Percentiles rank a stretch among this genome's conserved stretches.
Conservation (phyloP, 805 yeast species). For the Saccharomycopsis microspora region DNA sequence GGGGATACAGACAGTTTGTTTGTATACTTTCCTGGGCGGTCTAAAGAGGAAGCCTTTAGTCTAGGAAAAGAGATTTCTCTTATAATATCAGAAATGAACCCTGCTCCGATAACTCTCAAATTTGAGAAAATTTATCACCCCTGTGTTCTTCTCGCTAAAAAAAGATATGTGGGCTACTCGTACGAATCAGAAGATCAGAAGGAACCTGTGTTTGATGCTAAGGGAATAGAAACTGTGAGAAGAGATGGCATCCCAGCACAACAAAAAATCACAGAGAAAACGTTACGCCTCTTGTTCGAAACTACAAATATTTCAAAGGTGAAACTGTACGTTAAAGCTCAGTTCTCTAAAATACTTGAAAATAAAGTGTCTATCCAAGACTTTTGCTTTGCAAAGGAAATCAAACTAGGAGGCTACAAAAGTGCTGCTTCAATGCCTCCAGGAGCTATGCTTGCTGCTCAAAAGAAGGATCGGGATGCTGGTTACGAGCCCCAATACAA, state of each 20-base stretch:
- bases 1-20: slow-evolving; percentile 96
- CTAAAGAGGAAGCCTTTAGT: slow-evolving; percentile 63
- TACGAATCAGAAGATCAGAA: slow-evolving; percentile 41
- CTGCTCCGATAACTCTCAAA: slow-evolving; percentile 72
- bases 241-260: slow-evolving; percentile 94
- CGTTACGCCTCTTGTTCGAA: slow-evolving; percentile 59
- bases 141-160: slow-evolving; percentile 69
- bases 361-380: slow-evolving; percentile 64
- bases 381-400: slow-evolving; percentile 87
- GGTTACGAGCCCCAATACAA: slow-evolving; percentile 77
- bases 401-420: slow-evolving; percentile 73
- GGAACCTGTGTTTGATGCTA: slow-evolving; percentile 75
- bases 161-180: slow-evolving; percentile 82
- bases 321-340: slow-evolving; percentile 49
- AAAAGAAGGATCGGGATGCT: slow-evolving; percentile 28
- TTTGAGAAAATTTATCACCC: slow-evolving; percentile 93
- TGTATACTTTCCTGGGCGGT: slow-evolving; percentile 78
- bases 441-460: slow-evolving; percentile 75
- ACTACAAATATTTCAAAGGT: slow-evolving; percentile 60
- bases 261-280: slow-evolving; percentile 65
- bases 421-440: slow-evolving; percentile 70
- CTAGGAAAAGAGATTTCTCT: slow-evolving; percentile 65
- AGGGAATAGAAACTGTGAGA: slow-evolving; percentile 91
- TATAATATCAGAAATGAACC: slow-evolving; percentile 51
- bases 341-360: slow-evolving; percentile 55